Base-by-base conservation (phyloP, 257 asterid genomes). In the Lantana camara region DNA sequence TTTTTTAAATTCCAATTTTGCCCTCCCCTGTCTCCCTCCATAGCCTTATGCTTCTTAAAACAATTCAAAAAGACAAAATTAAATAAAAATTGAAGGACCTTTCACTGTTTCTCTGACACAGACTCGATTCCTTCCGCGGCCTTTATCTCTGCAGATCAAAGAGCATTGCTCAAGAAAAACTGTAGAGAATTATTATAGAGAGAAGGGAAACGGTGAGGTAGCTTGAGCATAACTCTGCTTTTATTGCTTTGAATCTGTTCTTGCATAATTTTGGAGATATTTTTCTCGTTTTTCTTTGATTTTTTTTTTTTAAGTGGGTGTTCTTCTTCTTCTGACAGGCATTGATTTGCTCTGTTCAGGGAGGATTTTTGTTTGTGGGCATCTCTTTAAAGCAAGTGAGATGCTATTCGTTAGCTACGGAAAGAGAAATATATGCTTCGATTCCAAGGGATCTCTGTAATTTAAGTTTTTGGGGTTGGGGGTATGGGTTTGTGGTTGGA, bases 81-180 rank as follows among this genome's bases (percentile, higher is more conserved):
- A 13, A 7, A 51, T 10, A 2, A 76, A 60, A 66, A 73, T 74
- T 8, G 46, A 64, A 60, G 56, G 58, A 37, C 66, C 72, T 74
- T 69, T 22, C 67, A 57, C 70, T 55, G 45, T 75, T 69, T 58
- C n/a, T 79, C 92, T 66, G 88, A 82, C 85, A 73, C 65, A 63
- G 83, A 64, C 85, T 65, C 82, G 73, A 75, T 78, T 76, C 76
- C 85, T 64, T 74, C 85, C 73, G 74, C 77, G 77, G 81, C 11
- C 82, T 80, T 72, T 82, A 74, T 80, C 89, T 63, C 74, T 41
- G 82, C 83, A 76, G 84, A 87, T 84, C 87, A 70, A 78, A 58
- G 17, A 27, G 32, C 32, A 27, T 2, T 27, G 5, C 32, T 27
- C 32, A 27, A 27, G 32, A 27, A 27, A n/a, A 27, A 27, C 32